Evolutionary conservation across 176 grass and related monocot genomes (phyloP).

Genomic region (Pontederia crassipes): DNA sequence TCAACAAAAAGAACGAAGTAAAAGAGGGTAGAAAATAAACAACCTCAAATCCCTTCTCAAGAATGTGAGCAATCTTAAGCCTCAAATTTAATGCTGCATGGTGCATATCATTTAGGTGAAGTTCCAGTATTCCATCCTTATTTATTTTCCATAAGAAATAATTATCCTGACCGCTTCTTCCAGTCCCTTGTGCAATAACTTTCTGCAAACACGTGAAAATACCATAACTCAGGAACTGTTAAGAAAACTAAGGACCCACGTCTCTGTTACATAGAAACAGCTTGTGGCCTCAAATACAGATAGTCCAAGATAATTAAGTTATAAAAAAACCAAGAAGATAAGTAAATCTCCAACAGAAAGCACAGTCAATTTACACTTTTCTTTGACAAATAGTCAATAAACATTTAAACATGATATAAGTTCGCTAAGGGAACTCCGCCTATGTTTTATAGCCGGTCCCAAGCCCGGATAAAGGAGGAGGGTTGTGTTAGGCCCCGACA

Average conservation of each 20-base stretch:
- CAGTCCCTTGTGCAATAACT: constrained; percentile 32
- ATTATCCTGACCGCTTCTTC: constrained; percentile 1
- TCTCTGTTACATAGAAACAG: constrained; percentile 3
- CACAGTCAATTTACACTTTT: too few relatives aligned
- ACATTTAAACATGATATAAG: too few relatives aligned
- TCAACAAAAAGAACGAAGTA: constrained; percentile 13
- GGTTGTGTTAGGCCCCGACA: too few relatives aligned
- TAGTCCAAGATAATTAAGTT: too few relatives aligned
- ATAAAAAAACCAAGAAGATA: too few relatives aligned
- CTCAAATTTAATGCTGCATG: constrained; percentile 65
- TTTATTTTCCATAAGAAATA: constrained; percentile 56
- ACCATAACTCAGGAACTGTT: constrained; percentile 11
- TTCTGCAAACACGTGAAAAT: constrained; percentile 36
- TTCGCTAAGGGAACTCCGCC: too few relatives aligned
- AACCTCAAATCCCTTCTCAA: constrained; percentile 47
- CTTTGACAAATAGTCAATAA: too few relatives aligned
- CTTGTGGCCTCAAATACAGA: background rate
- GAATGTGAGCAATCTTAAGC: constrained; percentile 44
- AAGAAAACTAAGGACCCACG: constrained; percentile 2
- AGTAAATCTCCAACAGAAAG: too few relatives aligned
- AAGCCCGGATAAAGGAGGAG: too few relatives aligned
- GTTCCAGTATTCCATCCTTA: constrained; percentile 40
- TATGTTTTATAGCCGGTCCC: too few relatives aligned
- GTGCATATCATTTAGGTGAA: constrained; percentile 47
- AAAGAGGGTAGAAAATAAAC: constrained; percentile 9